Evolutionary conservation across 1,139 yeast genomes (phyloP).

Genomic region (Candida dubliniensis): DNA sequence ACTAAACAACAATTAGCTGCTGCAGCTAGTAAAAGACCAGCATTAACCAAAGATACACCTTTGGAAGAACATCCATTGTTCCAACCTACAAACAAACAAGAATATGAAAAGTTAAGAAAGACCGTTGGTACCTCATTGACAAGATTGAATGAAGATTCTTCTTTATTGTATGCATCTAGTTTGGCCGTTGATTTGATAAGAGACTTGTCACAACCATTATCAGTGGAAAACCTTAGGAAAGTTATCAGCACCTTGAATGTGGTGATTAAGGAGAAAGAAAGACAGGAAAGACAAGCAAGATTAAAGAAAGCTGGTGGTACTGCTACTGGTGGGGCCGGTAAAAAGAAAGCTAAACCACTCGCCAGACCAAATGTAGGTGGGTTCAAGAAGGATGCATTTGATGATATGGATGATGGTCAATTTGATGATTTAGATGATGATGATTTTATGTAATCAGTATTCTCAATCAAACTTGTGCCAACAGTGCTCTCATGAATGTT

Average conservation of each 20-base stretch:
- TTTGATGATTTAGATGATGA: constrained; percentile 66
- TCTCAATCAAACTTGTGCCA: too few species aligned
- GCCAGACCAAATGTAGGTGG: constrained; percentile 75
- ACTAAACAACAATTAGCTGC: constrained; percentile 40
- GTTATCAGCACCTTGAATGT: constrained; percentile 84
- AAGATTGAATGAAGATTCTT: constrained; percentile 60
- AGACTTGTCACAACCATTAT: constrained; percentile 78
- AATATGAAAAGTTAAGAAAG: constrained; percentile 81
- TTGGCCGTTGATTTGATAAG: constrained; percentile 85
- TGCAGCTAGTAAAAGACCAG: constrained; percentile 40
- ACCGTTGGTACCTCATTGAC: constrained; percentile 68
- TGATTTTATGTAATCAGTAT: constrained; percentile 74
- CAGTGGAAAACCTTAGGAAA: constrained; percentile 81
- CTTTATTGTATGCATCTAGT: constrained; percentile 67
- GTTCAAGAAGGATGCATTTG: constrained; percentile 70
- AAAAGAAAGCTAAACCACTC: constrained; percentile 82
- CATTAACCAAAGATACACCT: constrained; percentile 65
- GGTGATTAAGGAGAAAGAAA: constrained; percentile 79
- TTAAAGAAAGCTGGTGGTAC: constrained; percentile 80
- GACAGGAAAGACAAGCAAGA: constrained; percentile 84
- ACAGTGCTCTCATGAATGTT: too few species aligned
- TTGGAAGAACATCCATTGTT: constrained; percentile 75
- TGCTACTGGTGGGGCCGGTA: constrained; percentile 91
- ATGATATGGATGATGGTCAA: constrained; percentile 47
- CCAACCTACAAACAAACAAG: constrained; percentile 76